Evolutionary conservation across 2,329 filamentous ascomycete genomes (phyloP), one percentile per base, ranked within the genome.

Genomic region (Fusarium protoensiforme): DNA sequence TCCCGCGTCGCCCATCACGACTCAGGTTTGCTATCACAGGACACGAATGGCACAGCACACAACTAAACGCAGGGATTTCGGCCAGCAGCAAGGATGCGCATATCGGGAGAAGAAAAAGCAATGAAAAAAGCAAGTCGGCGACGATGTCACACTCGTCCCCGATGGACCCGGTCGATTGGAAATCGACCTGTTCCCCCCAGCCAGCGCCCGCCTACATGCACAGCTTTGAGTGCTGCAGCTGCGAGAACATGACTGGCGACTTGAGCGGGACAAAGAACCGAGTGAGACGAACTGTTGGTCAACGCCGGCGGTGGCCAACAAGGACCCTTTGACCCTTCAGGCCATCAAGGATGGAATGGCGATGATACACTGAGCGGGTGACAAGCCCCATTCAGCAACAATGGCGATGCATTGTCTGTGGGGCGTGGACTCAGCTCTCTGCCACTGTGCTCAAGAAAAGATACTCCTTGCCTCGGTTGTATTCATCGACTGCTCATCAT

Each of bases 341-440:
- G 61, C 41, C 24, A 20, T 38, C 56, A 43, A 63, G 61, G 64
- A 68, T 65, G 33, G 43, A 20, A 51, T 51, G 27, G 43, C 59
- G 29, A 58, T 48, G 38, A 29, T 51, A 65, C 35, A 41, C 38
- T 24, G 43, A 41, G 39, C 48, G 39, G 56, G 24, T 33, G 31
- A 51, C 29, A 65, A 41, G 35, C 38, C 35, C 22, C 56, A 66
- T 61, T n/a, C 29, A 46, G 43, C 36, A 41, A 48, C 31, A 14
- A 53, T 69, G 61, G 61, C 29, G 39, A 65, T 35, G 18, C 36
- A 33, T 29, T 33, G 43, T 61, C 31, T 46, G 60, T 74, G 71
- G 71, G 27, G 60, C 16, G 67, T 27, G 29, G 18, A 35, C 39
- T 62, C 71, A 73, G 71, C 67, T 72, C 61, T 65, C 61, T 38